Evolutionary conservation across 169 alveolate species (phyloP).

Genomic region (Plasmodium malariae): DNA sequence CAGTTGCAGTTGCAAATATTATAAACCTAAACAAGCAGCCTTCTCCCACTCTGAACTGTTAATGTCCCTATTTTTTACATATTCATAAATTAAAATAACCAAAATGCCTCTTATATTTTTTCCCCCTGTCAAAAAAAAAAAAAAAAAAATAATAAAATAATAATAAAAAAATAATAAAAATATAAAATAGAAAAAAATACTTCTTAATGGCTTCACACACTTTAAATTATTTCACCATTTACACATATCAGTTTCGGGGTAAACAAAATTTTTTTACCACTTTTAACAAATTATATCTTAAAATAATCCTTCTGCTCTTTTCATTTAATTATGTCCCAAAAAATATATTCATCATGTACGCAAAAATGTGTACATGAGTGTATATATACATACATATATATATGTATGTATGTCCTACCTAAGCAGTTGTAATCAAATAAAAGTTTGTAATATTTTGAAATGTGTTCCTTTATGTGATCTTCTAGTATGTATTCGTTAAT

Average conservation of each 20-base stretch:
- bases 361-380: too few relatives aligned
- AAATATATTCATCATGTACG: too few relatives aligned
- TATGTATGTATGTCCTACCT: conserved; percentile 7
- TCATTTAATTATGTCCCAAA: too few relatives aligned
- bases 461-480: conserved; percentile 31
- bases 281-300: too few relatives aligned
- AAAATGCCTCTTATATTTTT: conserved; percentile 64
- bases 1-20: too few relatives aligned
- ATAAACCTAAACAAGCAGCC: conserved; percentile 67
- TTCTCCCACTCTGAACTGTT: conserved; percentile 67
- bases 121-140: conserved; percentile 39
- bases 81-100: conserved; percentile 64
- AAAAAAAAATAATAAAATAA: too few relatives aligned
- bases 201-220: too few relatives aligned
- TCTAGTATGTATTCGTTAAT: conserved; percentile 34
- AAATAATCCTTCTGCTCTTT: too few relatives aligned
- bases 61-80: conserved; percentile 73
- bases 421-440: conserved; percentile 69
- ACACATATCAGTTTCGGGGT: too few relatives aligned
- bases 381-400: background rate
- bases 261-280: background rate
- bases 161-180: too few relatives aligned
- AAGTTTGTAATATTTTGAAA: conserved; percentile 47
- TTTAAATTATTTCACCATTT: too few relatives aligned
- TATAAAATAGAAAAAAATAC: too few relatives aligned